Base-by-base conservation (phyloP, 371 early-diverging fungal genomes). In the Lichtheimia ornata region DNA sequence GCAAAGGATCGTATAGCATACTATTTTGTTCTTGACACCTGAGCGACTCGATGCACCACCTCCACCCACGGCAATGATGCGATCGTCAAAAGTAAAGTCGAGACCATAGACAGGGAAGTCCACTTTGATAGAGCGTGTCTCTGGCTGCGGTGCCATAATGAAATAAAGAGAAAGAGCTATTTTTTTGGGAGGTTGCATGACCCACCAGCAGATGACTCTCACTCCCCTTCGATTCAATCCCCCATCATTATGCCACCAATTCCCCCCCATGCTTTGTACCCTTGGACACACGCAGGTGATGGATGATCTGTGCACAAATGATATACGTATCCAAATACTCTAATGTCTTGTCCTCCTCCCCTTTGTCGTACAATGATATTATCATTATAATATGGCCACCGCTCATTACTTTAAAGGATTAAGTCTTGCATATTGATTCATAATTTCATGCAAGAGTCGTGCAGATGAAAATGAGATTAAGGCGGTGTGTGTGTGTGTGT, bases 11-110 rank as follows among this genome's bases (percentile, higher is more conserved):
- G 9, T 6, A 27, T 6, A 27, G 24, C 63, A 59, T 83, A 86
- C 88, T 63, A 90, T 61, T 65, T 84, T 82, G 63, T 88, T 89
- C 53, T 85, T 83, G 17, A 88, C 82, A 14, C 88, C 88, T 11
- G 81, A 72, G 12, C 75, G 72, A 2, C 82, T 79, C 11, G 84
- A 57, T 47, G 47, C 12, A 4, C 89, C 90, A 4, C 86, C 89
- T 12, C 90, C 90, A 6, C 90, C 90, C 15, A 75, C 85, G 44
- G 83, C 72, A 52, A 88, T 69, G 4, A 88, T 60, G 27, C 74
- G 67, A 65, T 82, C 81, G 41, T 76, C 71, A 25, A 60, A 56
- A 4, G 84, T 74, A 53, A 89, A 80, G 5, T 81, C 80, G 18
- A 85, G 70, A 43, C 86, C 84, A 59, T 74, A 82, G 50, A 88